phyloP scores from a whole-genome alignment of 495 filamentous ascomycete species.

The Aspergillus sclerotioniger region DNA sequence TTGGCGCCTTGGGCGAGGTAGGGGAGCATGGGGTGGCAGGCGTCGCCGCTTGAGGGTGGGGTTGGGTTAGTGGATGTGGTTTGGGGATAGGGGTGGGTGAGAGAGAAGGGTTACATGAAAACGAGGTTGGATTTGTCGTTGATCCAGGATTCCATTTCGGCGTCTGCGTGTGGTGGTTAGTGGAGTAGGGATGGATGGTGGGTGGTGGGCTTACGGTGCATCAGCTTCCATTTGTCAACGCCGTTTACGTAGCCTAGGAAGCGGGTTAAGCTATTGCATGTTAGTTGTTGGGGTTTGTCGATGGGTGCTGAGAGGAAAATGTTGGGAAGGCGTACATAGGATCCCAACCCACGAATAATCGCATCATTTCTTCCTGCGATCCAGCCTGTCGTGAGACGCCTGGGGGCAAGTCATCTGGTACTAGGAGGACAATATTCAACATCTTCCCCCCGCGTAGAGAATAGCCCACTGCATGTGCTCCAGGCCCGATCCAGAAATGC shows the following conservation, averaged over 20 bases:
- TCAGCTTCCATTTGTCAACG: slow-evolving; percentile 63
- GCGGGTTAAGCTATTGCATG: slow-evolving; percentile 26
- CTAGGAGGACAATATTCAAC: slow-evolving; percentile 68
- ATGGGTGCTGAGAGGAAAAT: background rate
- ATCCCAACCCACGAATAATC: slow-evolving; percentile 60
- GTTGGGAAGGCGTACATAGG: slow-evolving; percentile 31
- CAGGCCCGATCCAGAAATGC: slow-evolving; percentile 70
- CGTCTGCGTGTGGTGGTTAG: slow-evolving; percentile 22
- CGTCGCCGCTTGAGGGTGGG: slow-evolving; percentile 48
- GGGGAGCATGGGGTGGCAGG: slow-evolving; percentile 67
- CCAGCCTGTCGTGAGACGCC: slow-evolving; percentile 53
- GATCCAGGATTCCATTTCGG: slow-evolving; percentile 38
- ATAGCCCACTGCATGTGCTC: slow-evolving; percentile 63
- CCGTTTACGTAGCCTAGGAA: slow-evolving; percentile 35
- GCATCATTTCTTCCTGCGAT: slow-evolving; percentile 64
- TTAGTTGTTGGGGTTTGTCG: background rate
- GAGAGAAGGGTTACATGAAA: slow-evolving; percentile 28
- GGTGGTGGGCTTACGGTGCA: slow-evolving; percentile 46
- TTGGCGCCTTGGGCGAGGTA: slow-evolving; percentile 62
- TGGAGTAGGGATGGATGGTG: background rate
- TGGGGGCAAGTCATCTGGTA: slow-evolving; percentile 65
- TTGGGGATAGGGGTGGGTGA: background rate
- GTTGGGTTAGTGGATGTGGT: background rate
- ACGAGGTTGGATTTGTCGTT: slow-evolving; percentile 38
- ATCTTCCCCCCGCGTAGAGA: slow-evolving; percentile 58